Evolutionary conservation across 768 basidiomycete species (phyloP), one percentile per base, ranked within the genome.

Genomic region (Pseudohyphozyma bogoriensis): DNA sequence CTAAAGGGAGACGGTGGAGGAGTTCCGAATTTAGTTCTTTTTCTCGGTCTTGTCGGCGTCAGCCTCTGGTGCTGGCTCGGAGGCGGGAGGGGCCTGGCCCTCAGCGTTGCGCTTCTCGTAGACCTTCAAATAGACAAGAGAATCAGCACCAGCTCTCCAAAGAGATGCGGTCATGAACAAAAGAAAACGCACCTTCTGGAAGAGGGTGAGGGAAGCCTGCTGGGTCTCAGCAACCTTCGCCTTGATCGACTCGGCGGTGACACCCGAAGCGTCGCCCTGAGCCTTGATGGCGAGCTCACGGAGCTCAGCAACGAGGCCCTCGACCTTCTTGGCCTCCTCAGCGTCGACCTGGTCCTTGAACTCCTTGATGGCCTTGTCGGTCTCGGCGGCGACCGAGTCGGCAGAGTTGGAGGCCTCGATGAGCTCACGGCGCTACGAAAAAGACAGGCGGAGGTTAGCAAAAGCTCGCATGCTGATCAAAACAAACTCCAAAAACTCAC

Each of bases 391-490:
- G 68, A 96, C 85, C 10, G 89, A 91, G 74, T 96, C 92, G 50
- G 89, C 93, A 78, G 87, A 87, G 81, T 97, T 97, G 44, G 90
- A 81, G 73, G 92, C 88, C 79, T 99, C 95, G 66, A 99, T 97
- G 59, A 97, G 79, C 46, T 79, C 73, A 72, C 85, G 83, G 72
- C 92, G 85, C 54, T 51, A 33, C 26, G 50, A 16, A 31, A 29
- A 24, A 31, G 31, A 18, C 20, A 13, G 4, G 2, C 16, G 22
- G 29, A 31, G 16, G 29, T 20, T 11, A 51, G 28, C 29, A 13
- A 13, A 40, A 28, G 53, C 11, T 4, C n/a, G 26, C 9, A 35
- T n/a, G n/a, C n/a, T n/a, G n/a, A n/a, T 20, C 2, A 22, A 22
- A 35, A 24, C 3, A n/a, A 12, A 24, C 10, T 6, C 3, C 12